These are phyloP conservation scores for Silene vulgaris DNA, from an alignment of 179 eudicot genomes.

Conservation along the genomic window DNA sequence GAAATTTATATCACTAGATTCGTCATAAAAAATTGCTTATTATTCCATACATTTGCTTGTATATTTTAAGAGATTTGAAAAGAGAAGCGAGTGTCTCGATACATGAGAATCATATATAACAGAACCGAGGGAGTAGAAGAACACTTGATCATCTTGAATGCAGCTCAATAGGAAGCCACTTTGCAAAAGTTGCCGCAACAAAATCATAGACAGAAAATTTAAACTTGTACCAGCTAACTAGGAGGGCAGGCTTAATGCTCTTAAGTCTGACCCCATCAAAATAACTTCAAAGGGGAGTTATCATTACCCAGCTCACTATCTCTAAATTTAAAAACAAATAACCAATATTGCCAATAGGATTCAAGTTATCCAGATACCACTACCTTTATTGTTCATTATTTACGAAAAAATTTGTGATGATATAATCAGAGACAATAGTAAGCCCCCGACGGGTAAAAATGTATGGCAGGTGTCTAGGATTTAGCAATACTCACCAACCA, in stretches of 20 bases:
- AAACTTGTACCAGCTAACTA: too few species aligned
- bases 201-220: not conserved
- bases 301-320: not conserved
- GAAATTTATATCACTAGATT: too few species aligned
- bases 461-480: not conserved
- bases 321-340: not conserved
- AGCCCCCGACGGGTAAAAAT: not conserved
- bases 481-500: not conserved
- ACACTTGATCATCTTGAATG: slow-evolving; percentile 1
- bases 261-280: not conserved
- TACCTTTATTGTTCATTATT: not conserved
- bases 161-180: not conserved
- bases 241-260: not conserved
- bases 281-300: not conserved
- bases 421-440: slow-evolving; percentile 6
- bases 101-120: too few species aligned
- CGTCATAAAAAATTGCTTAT: too few species aligned
- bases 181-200: slow-evolving; percentile 2
- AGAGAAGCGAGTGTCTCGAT: too few species aligned
- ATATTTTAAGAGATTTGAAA: too few species aligned
- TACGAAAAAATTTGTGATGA: not conserved
- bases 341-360: not conserved
- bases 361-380: slow-evolving; percentile 5
- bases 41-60: too few species aligned
- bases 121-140: not conserved